phyloP scores from a whole-genome alignment of 441 rosid genomes.

The Theobroma grandiflorum region DNA sequence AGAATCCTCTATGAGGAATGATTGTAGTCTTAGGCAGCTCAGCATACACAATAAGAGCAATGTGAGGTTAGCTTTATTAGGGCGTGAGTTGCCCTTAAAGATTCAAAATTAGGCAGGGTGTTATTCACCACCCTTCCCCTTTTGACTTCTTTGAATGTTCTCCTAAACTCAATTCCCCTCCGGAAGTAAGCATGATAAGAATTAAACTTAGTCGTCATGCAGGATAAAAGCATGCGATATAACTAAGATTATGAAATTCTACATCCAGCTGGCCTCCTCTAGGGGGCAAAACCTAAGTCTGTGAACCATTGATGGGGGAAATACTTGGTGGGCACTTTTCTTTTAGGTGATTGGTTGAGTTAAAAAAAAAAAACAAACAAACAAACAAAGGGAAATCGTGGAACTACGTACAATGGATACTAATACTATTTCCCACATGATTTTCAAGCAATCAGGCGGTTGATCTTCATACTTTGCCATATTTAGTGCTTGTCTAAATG shows the following conservation, averaged over 20 bases:
- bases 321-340: background rate
- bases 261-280: background rate
- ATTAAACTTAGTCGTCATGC: too few relatives aligned
- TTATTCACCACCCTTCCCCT: too few relatives aligned
- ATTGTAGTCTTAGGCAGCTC: too few relatives aligned
- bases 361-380: too few relatives aligned
- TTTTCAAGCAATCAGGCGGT: background rate
- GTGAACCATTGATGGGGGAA: background rate
- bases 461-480: background rate
- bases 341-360: background rate
- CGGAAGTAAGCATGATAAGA: background rate
- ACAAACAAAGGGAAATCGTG: background rate
- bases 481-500: background rate
- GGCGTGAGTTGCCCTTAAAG: background rate
- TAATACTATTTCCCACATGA: background rate
- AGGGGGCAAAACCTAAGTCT: background rate
- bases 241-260: background rate
- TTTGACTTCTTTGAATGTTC: background rate
- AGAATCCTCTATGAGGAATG: too few relatives aligned
- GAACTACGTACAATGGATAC: background rate
- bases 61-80: background rate
- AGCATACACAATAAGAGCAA: too few relatives aligned
- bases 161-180: background rate
- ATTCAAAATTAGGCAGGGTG: too few relatives aligned
- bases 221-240: too few relatives aligned